Evolutionary conservation across 2,329 filamentous ascomycete species (phyloP).

Genomic region (Epichloe glyceriae): DNA sequence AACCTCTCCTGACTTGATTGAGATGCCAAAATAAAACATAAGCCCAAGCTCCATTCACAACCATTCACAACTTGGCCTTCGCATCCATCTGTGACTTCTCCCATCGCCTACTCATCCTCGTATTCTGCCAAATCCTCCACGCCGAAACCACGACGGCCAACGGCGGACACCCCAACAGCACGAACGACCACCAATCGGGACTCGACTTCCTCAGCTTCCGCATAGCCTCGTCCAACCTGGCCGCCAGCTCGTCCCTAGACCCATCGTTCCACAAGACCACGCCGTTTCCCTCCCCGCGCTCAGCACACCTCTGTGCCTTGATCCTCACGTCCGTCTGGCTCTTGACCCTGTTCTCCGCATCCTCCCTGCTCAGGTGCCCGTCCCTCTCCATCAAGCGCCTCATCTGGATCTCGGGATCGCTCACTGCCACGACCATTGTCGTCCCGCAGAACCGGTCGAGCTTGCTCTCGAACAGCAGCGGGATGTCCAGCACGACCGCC

Average conservation of each 20-base stretch:
- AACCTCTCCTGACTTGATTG: no score
- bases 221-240: constrained; percentile 55
- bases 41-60: no score
- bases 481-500: constrained; percentile 88
- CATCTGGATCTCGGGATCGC: constrained; percentile 73
- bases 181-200: constrained; percentile 74
- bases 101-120: constrained; percentile 59
- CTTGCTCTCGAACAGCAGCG: constrained; percentile 77
- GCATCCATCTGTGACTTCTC: constrained; percentile 21
- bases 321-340: constrained; percentile 78
- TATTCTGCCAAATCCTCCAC: constrained; percentile 63
- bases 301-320: constrained; percentile 66
- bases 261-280: constrained; percentile 88
- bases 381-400: constrained; percentile 62
- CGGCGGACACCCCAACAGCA: constrained; percentile 58
- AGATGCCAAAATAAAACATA: no score
- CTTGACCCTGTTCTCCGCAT: constrained; percentile 73
- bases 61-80: constrained; percentile 9
- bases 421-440: constrained; percentile 76
- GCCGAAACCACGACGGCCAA: constrained; percentile 54
- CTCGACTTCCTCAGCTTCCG: constrained; percentile 45
- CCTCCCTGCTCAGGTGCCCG: constrained; percentile 64
- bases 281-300: constrained; percentile 49
- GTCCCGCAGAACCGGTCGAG: constrained; percentile 78
- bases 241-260: constrained; percentile 53